Conservation (phyloP, 257 asterid genomes). For the Sherardia arvensis region DNA sequence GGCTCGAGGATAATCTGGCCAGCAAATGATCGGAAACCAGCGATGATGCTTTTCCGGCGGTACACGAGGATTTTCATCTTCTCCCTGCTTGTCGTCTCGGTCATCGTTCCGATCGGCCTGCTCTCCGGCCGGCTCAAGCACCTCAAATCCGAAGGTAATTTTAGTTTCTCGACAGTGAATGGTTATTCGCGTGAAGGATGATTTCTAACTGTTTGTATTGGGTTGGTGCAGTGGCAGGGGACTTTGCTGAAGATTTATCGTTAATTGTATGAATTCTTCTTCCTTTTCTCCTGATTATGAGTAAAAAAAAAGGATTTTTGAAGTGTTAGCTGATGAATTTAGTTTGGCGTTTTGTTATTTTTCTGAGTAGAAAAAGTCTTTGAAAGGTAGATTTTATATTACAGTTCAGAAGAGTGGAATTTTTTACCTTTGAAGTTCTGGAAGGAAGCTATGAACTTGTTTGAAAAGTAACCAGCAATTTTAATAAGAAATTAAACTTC, state of each 20-base stretch:
- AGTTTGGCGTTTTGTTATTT: neutral
- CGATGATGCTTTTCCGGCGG: conserved; percentile 61
- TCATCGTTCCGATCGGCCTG: conserved; percentile 48
- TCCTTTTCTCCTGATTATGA: neutral
- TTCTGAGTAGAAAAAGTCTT: neutral
- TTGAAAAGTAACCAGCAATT: neutral
- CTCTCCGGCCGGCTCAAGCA: conserved; percentile 56
- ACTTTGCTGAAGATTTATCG: conserved; percentile 66
- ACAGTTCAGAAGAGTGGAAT: neutral
- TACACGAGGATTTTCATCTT: conserved; percentile 87
- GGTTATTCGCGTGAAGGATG: neutral
- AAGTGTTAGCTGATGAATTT: neutral
- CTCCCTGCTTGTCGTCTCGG: conserved; percentile 60
- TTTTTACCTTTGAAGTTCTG: neutral
- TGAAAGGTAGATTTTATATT: neutral
- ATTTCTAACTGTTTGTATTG: conserved; percentile 11
- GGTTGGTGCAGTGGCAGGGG: conserved; percentile 46
- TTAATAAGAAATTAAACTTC: neutral
- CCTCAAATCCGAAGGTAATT: conserved; percentile 43
- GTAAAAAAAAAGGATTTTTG: neutral
- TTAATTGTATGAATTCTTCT: conserved; percentile 45
- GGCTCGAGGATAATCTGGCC: neutral
- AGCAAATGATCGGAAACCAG: conserved; percentile 18
- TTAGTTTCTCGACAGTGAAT: neutral
- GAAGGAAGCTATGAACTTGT: neutral